Evolutionary conservation across 176 grass and related monocot genomes (phyloP).

Genomic region (Musa itinerans): DNA sequence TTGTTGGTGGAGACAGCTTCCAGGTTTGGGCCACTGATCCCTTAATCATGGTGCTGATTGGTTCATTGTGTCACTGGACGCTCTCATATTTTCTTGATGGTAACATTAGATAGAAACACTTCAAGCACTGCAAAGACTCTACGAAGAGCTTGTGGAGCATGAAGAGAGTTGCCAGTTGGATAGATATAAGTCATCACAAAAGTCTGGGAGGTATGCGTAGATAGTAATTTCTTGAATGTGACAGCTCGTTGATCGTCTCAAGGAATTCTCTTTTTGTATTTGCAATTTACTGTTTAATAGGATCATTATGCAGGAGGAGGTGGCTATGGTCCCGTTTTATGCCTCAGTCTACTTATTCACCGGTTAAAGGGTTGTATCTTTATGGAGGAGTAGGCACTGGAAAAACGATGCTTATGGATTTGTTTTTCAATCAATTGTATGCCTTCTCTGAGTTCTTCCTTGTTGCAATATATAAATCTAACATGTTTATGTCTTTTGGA

Average conservation of each 20-base stretch:
- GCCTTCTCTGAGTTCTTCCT: not conserved
- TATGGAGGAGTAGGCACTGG: conserved; percentile 89
- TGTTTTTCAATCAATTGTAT: conserved; percentile 82
- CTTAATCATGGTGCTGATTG: not conserved
- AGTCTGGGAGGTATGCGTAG: conserved; percentile 45
- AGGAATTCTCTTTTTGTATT: conserved; percentile 3
- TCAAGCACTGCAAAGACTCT: conserved; percentile 64
- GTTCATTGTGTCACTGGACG: not conserved
- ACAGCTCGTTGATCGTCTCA: not conserved
- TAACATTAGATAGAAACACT: conserved; percentile 60
- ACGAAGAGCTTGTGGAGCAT: conserved; percentile 58
- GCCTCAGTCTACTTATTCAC: conserved; percentile 43
- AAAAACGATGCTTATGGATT: conserved; percentile 93
- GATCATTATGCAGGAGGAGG: conserved; percentile 44
- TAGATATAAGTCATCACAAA: conserved; percentile 69
- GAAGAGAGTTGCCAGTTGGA: conserved; percentile 62
- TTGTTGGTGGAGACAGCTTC: conserved; percentile 76
- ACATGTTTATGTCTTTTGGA: not conserved
- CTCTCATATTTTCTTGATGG: conserved; percentile 12
- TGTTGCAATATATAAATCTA: not conserved
- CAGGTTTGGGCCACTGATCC: conserved; percentile 35
- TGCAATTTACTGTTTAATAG: not conserved
- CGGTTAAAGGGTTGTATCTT: conserved; percentile 65
- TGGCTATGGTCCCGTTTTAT: conserved; percentile 83
- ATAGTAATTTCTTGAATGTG: not conserved